phyloP scores from a whole-genome alignment of 2,329 filamentous ascomycete species.

The Neofusicoccum sp. region DNA sequence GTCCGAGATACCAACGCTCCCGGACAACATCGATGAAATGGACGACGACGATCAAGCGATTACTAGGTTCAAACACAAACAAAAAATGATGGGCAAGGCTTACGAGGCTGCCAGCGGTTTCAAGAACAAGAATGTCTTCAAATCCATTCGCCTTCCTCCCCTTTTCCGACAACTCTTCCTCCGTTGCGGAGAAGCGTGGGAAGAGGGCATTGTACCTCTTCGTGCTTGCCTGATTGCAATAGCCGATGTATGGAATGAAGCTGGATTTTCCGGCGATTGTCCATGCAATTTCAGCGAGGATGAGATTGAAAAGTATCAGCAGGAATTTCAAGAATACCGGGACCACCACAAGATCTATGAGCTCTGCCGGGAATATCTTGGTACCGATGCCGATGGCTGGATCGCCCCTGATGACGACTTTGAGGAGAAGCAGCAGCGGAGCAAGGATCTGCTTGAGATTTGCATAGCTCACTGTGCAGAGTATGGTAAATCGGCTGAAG shows the following conservation, averaged over 20 bases:
- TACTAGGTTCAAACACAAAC: constrained; percentile 17
- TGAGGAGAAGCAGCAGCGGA: constrained; percentile 25
- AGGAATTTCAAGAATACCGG: constrained; percentile 32
- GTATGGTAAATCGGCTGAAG: constrained; percentile 18
- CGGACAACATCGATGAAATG: constrained; percentile 31
- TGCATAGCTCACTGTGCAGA: neutral
- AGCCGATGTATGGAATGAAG: constrained; percentile 27
- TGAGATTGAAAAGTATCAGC: constrained; percentile 29
- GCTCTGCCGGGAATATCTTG: constrained; percentile 29
- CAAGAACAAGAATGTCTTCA: constrained; percentile 25
- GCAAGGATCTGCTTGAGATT: constrained; percentile 26
- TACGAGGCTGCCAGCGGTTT: constrained; percentile 31
- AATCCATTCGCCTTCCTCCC: constrained; percentile 28
- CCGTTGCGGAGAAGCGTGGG: constrained; percentile 26
- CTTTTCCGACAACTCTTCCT: constrained; percentile 35
- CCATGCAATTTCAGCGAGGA: constrained; percentile 31
- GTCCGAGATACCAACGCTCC: constrained; percentile 24
- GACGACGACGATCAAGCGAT: constrained; percentile 21
- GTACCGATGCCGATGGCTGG: constrained; percentile 39
- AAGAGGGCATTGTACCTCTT: constrained; percentile 35
- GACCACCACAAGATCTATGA: constrained; percentile 29
- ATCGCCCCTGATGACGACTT: constrained; percentile 33
- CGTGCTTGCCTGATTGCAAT: constrained; percentile 34
- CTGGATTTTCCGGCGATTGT: constrained; percentile 28
- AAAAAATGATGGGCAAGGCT: constrained; percentile 27